phyloP scores from a whole-genome alignment of 2,329 filamentous ascomycete species.

The Venturia effusa region DNA sequence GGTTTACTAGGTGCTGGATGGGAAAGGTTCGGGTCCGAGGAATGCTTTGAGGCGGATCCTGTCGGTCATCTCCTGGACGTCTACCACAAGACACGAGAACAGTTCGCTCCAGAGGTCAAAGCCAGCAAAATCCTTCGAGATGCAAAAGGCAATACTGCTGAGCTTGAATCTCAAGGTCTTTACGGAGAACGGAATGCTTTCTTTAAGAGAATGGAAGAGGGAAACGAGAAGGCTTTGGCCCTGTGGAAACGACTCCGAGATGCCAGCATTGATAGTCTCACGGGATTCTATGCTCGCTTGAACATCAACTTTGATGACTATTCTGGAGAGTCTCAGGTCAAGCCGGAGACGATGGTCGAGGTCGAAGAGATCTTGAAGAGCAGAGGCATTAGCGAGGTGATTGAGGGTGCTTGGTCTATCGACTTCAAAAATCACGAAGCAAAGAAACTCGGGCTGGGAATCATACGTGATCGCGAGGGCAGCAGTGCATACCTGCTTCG shows the following conservation, averaged over 20 bases:
- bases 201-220: constrained; percentile 62
- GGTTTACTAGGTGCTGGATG: constrained; percentile 54
- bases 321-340: constrained; percentile 65
- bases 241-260: constrained; percentile 58
- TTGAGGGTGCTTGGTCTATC: constrained; percentile 61
- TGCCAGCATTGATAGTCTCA: constrained; percentile 56
- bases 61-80: constrained; percentile 62
- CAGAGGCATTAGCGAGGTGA: constrained; percentile 55
- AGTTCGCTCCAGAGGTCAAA: constrained; percentile 49
- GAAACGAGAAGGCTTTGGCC: constrained; percentile 48
- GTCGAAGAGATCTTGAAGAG: constrained; percentile 52
- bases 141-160: constrained; percentile 19
- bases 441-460: constrained; percentile 58
- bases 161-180: constrained; percentile 22
- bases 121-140: constrained; percentile 43
- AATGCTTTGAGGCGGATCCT: constrained; percentile 50
- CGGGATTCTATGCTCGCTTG: constrained; percentile 56
- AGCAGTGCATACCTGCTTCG: constrained; percentile 69
- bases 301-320: constrained; percentile 63
- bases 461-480: constrained; percentile 63
- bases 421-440: constrained; percentile 57
- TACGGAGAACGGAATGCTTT: constrained; percentile 34
- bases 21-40: constrained; percentile 55
- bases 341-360: constrained; percentile 53
- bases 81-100: constrained; percentile 53